Conservation (phyloP, 495 filamentous ascomycete species). For the Penicillium paxilli region DNA sequence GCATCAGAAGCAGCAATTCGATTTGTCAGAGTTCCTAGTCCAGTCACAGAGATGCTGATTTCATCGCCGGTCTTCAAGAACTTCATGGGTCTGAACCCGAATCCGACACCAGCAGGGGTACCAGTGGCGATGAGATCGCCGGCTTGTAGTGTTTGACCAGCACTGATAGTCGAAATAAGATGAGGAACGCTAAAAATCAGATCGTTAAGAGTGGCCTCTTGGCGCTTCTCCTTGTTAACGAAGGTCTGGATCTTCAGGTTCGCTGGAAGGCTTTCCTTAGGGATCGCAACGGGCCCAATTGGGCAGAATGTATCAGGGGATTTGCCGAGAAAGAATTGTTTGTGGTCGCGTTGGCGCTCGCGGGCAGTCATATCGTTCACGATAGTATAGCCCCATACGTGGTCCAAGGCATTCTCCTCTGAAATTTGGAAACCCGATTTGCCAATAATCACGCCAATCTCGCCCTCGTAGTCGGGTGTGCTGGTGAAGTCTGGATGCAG, state of each 20-base stretch:
- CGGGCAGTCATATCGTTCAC: constrained; percentile 58
- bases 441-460: constrained; percentile 57
- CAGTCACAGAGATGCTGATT: constrained; percentile 46
- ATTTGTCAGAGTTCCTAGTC: constrained; percentile 41
- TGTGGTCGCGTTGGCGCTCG: constrained; percentile 56
- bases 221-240: constrained; percentile 64
- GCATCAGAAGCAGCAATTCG: constrained; percentile 26
- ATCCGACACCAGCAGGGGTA: constrained; percentile 58
- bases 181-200: constrained; percentile 70
- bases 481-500: constrained; percentile 50
- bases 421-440: constrained; percentile 46
- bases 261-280: constrained; percentile 51
- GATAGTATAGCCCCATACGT: constrained; percentile 60
- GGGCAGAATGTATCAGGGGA: constrained; percentile 57
- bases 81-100: constrained; percentile 45
- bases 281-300: constrained; percentile 55
- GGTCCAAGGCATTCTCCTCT: constrained; percentile 46
- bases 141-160: constrained; percentile 64
- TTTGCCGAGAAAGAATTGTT: constrained; percentile 59
- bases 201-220: constrained; percentile 64
- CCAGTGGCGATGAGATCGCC: constrained; percentile 78
- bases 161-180: constrained; percentile 64
- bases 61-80: constrained; percentile 52
- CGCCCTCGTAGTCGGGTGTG: constrained; percentile 56
- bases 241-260: constrained; percentile 57